Conservation (phyloP, 1,284 basidiomycete genomes). For the Melampsora americana region DNA sequence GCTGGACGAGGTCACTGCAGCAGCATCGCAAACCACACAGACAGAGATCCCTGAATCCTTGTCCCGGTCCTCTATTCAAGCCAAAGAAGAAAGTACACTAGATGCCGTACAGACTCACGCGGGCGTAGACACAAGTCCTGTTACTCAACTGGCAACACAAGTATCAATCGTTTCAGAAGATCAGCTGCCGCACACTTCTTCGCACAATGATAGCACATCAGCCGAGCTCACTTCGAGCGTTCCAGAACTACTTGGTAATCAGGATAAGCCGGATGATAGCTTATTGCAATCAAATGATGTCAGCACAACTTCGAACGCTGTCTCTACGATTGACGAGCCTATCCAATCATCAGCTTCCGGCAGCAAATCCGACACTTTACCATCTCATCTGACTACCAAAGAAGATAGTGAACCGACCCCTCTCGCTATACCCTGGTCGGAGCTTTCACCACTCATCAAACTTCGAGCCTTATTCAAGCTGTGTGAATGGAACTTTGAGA, state of each 20-base stretch:
- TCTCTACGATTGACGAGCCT: neutral
- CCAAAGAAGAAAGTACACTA: neutral
- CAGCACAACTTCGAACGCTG: neutral
- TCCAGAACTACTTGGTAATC: no score
- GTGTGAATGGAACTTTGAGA: slow-evolving; percentile 42
- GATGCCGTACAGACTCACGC: neutral
- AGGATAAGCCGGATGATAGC: no score
- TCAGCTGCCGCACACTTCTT: no score
- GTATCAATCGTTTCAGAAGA: no score
- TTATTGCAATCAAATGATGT: no score
- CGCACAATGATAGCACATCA: no score
- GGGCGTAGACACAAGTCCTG: neutral
- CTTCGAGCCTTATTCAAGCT: slow-evolving; percentile 19
- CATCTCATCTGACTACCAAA: slow-evolving; percentile 4
- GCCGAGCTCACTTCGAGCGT: no score
- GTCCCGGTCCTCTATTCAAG: neutral
- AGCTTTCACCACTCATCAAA: slow-evolving; percentile 19
- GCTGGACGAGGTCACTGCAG: neutral
- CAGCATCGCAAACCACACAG: neutral
- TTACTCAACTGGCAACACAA: neutral
- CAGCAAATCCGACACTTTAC: neutral
- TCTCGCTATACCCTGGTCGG: slow-evolving; percentile 28
- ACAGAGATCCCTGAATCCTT: neutral
- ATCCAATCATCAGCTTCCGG: neutral
- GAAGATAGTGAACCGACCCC: slow-evolving; percentile 3